Evolutionary conservation across 1,284 basidiomycete species (phyloP), one percentile per base, ranked within the genome.

Genomic region (Peniophora sp.): DNA sequence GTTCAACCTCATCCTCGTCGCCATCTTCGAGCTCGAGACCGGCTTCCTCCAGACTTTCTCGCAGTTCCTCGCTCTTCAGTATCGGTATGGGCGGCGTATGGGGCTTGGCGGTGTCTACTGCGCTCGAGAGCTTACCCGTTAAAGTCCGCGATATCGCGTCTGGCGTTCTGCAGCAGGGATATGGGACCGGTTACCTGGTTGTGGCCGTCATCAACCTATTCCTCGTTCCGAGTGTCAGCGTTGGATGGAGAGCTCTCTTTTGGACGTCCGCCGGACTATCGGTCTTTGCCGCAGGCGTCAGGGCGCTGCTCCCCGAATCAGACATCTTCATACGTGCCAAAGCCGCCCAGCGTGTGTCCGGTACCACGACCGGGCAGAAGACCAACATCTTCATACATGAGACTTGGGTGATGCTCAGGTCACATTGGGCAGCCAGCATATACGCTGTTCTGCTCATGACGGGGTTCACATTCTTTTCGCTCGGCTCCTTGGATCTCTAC

Each of bases 391-490:
- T 97, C 73, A 39, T 92, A 18, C 72, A 68, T 43, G 91, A 95
- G 64, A 79, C 75, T 49, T 64, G 74, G 66, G 65, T 68, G 50
- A 97, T 97, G 86, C 69, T 97, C 53, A 89, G 82, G 70, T 69
- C 63, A 2, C 90, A 97, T 65, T 97, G 94, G 92, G 59, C 85
- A 15, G 67, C 90, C 24, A 92, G 85, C 65, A 83, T 97, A 53
- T 97, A 95, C 64, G 88, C 87, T 1, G 73, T 88, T 9, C 63
- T 91, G 44, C 71, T 91, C 47, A 88, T 89, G 85, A 81, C 81
- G 2, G 86, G 88, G 5, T 93, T 97, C 78, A 97, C 94, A 73
- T 97, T 97, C 75, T 73, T 95, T 55, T 89, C 88, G 3, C 92
- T 94, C 66, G 90, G 89, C 14, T 90, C 87, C 20, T 55, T 74